Evolutionary conservation across 768 basidiomycete species (phyloP).

Genomic region (Russula abietina): DNA sequence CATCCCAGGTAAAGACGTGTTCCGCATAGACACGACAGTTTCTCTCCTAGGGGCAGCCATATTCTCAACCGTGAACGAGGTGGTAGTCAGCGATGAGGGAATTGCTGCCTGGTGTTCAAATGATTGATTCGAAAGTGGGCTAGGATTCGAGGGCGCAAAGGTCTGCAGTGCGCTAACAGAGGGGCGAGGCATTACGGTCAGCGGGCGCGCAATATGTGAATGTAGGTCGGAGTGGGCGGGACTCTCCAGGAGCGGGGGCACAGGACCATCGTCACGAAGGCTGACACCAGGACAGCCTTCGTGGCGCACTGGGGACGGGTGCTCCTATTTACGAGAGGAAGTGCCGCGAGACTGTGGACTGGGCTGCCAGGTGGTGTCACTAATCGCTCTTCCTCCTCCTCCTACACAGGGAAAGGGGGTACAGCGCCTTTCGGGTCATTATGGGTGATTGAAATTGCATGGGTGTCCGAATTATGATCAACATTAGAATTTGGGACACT

Average conservation of each 20-base stretch:
- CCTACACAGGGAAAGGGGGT: slow-evolving; percentile 14
- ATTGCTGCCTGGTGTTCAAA: slow-evolving; percentile 10
- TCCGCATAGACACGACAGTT: slow-evolving; percentile 37
- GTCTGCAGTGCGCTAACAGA: slow-evolving; percentile 8
- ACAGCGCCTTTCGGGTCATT: slow-evolving; percentile 6
- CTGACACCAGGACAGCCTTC: slow-evolving; percentile 13
- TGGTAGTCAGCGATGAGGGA: neutral
- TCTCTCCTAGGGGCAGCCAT: slow-evolving; percentile 6
- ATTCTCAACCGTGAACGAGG: neutral
- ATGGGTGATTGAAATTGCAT: too few relatives aligned
- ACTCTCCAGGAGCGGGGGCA: slow-evolving; percentile 3
- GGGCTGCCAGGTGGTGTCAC: slow-evolving; percentile 22
- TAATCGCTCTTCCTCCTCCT: slow-evolving; percentile 21
- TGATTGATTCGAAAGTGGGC: slow-evolving; percentile 23
- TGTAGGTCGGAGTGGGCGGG: slow-evolving; percentile 13
- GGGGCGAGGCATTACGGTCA: slow-evolving; percentile 10
- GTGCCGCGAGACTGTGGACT: slow-evolving; percentile 4
- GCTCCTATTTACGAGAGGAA: slow-evolving; percentile 4
- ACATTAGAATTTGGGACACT: slow-evolving; percentile 4
- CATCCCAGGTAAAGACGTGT: slow-evolving; percentile 63
- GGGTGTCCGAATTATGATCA: neutral
- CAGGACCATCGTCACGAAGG: slow-evolving; percentile 19
- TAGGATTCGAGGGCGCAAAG: slow-evolving; percentile 23
- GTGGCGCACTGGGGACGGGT: slow-evolving; percentile 18
- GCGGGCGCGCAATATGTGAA: slow-evolving; percentile 1